Percentiles rank a stretch among this genome's conserved stretches.
phyloP scores from a whole-genome alignment of 768 basidiomycete species.

The Mycena metata region DNA sequence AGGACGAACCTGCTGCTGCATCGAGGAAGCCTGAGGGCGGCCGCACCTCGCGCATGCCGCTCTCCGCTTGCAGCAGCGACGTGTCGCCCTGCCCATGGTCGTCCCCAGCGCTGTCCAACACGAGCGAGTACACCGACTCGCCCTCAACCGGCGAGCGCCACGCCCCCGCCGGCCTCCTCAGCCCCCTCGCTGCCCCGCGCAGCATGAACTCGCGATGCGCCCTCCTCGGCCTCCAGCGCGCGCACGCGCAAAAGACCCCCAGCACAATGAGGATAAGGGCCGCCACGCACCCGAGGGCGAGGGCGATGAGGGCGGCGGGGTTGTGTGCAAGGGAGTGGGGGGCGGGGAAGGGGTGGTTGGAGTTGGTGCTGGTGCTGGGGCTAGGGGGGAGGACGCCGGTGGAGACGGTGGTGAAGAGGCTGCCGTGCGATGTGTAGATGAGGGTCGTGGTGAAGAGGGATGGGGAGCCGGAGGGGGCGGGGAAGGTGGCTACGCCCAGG shows the following conservation, averaged over 20 bases:
- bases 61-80: constrained; percentile 10
- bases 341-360: no score
- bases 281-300: background rate
- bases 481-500: background rate
- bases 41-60: constrained; percentile 9
- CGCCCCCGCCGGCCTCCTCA: background rate
- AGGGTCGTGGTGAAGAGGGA: constrained; percentile 26
- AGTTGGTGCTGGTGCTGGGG: no score
- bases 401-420: constrained; percentile 2
- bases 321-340: constrained; percentile 18
- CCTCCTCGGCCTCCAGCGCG: constrained; percentile 3
- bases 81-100: constrained; percentile 1
- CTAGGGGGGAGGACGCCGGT: constrained; percentile 16
- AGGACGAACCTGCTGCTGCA: background rate
- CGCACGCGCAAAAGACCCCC: constrained; percentile 1
- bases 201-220: constrained; percentile 6
- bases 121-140: background rate
- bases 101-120: constrained; percentile 1
- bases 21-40: constrained; percentile 7
- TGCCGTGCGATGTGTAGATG: constrained; percentile 3
- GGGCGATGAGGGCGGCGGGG: constrained; percentile 15
- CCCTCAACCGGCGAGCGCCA: constrained; percentile 17
- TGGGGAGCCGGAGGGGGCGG: background rate
- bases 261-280: constrained; percentile 3
- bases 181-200: background rate